Base-by-base conservation (phyloP, 2,329 filamentous ascomycete genomes). In the Zymoseptoria ardabiliae region DNA sequence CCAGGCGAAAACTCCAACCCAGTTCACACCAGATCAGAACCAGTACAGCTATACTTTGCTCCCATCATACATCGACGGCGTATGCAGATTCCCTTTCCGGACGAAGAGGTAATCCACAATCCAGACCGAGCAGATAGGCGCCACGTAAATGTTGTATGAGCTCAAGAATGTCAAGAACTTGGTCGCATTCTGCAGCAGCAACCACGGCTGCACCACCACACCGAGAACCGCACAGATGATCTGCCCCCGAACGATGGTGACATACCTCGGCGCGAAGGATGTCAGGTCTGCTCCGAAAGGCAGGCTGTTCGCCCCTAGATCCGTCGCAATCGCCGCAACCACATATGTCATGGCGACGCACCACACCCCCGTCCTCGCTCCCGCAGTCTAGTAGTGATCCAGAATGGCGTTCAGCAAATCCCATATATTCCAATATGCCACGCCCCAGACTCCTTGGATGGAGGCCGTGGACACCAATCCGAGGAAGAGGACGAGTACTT, bases 361-460 rank as follows among this genome's bases (percentile, higher is more conserved):
- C 63, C 78, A 77, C 45, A 78, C 68, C 2, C 71, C 71, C 8
- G 74, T 73, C 4, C 76, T 72, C 4, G 74, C 72, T 4, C 67
- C 69, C 0, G 76, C 69, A 1, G 67, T 67, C 69, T 74, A 78
- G 63, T 74, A 74, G 23, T 71, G 69, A 19, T 74, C 72, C 5
- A 78, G 70, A 7, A 79, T 75, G 1, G 69, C 67, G 28, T 67
- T 67, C 56, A 75, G 74, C n/a, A 78, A 70, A 62, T 78, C 76
- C 76, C 76, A 78, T 1, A 75, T 66, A 56, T 79, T 78, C 77
- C 76, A 79, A 63, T 76, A 75, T 3, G 72, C 71, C 5, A 71
- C 70, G 3, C 76, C 75, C 41, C 72, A 71, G 11, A 63, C 56
- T 3, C 66, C 70, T 1, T 66, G 62, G 2, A 72, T 68, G 19